phyloP scores from a whole-genome alignment of 148 eudicot genomes.

The Nyssa sinensis region DNA sequence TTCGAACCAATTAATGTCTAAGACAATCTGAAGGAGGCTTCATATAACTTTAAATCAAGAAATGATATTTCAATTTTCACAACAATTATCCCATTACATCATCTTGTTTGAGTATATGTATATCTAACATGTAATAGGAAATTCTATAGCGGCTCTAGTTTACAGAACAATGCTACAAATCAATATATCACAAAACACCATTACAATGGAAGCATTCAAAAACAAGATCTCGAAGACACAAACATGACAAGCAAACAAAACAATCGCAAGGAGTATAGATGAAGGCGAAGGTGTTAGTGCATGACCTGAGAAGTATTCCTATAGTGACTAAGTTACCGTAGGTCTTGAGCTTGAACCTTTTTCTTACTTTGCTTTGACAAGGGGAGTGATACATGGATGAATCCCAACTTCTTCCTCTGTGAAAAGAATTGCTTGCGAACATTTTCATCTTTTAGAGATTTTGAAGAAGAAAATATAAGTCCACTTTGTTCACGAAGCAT shows the following conservation, averaged over 20 bases:
- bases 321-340: constrained; percentile 27
- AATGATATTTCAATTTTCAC: no score
- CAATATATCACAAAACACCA: neutral
- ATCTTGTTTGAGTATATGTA: neutral
- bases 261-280: constrained; percentile 19
- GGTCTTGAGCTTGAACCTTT: constrained; percentile 38
- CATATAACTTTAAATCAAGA: no score
- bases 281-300: constrained; percentile 9
- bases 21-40: no score
- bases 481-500: constrained; percentile 64
- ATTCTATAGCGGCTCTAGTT: neutral
- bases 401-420: constrained; percentile 59
- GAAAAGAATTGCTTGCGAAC: constrained; percentile 45
- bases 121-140: neutral
- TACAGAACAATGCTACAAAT: neutral
- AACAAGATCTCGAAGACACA: constrained; percentile 8
- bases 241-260: constrained; percentile 3
- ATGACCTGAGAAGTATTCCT: neutral
- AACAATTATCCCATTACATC: no score
- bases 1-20: no score
- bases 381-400: constrained; percentile 62
- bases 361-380: constrained; percentile 53
- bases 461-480: constrained; percentile 36
- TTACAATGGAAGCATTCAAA: neutral
- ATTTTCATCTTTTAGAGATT: constrained; percentile 38